These are phyloP conservation scores for Cryptococcus wingfieldii DNA, from an alignment of 1,284 basidiomycete genomes.

Conservation along the genomic window DNA sequence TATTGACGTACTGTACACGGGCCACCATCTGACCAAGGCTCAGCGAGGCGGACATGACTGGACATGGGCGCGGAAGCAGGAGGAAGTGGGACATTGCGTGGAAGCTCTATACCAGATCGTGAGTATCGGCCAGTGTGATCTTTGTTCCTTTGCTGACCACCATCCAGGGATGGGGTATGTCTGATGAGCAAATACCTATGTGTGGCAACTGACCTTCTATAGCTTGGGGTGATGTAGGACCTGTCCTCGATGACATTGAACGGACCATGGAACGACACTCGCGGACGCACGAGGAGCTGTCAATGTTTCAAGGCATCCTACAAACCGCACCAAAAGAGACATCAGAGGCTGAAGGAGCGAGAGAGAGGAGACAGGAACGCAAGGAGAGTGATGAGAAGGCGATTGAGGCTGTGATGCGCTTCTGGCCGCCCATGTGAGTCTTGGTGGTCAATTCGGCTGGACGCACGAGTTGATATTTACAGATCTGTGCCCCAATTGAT, in stretches of 20 bases:
- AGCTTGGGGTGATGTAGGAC: conserved; percentile 29
- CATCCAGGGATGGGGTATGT: conserved; percentile 23
- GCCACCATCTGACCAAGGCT: background rate
- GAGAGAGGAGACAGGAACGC: conserved; percentile 2
- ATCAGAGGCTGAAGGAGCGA: background rate
- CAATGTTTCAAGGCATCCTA: background rate
- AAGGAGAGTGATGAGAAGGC: background rate
- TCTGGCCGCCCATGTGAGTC: conserved; percentile 15
- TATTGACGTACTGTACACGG: background rate
- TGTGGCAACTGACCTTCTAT: background rate
- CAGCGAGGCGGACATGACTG: conserved; percentile 35
- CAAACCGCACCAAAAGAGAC: background rate
- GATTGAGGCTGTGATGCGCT: conserved; percentile 5
- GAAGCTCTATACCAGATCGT: conserved; percentile 37
- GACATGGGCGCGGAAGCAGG: conserved; percentile 39
- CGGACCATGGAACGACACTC: conserved; percentile 26
- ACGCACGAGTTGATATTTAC: too few species aligned
- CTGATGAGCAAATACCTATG: background rate
- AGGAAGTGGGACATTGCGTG: conserved; percentile 21
- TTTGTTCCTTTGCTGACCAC: background rate
- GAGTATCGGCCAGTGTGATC: conserved; percentile 8
- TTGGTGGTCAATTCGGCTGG: background rate
- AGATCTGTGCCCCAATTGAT: too few species aligned
- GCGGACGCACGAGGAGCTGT: conserved; percentile 19
- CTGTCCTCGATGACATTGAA: conserved; percentile 18